Percentiles rank a stretch among this genome's conserved stretches.
Conservation (phyloP, 129 eudicot genomes). For the Glebionis coronaria region DNA sequence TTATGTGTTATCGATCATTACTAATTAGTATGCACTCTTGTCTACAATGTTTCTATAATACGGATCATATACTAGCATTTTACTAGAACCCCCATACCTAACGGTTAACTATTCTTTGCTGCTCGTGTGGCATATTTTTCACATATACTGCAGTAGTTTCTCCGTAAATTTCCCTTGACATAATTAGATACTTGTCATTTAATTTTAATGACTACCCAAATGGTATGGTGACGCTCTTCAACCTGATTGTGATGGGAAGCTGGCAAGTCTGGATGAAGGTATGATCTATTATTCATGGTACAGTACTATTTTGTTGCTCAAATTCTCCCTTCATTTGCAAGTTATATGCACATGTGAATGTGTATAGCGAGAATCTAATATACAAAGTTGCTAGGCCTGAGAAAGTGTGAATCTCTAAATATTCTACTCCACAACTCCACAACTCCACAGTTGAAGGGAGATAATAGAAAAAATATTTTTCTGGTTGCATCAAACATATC, state of each 20-base stretch:
- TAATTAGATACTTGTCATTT: slow-evolving; percentile 70
- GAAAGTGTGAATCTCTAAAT: too few relatives aligned
- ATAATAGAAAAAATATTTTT: neutral
- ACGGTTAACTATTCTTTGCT: neutral
- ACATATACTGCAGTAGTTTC: neutral
- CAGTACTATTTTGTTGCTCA: too few relatives aligned
- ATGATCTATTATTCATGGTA: slow-evolving; percentile 22
- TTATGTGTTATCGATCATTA: too few relatives aligned
- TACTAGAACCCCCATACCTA: neutral
- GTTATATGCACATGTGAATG: neutral
- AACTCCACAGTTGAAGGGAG: neutral
- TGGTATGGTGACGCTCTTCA: slow-evolving; percentile 97
- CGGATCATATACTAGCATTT: too few relatives aligned
- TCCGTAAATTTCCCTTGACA: slow-evolving; percentile 49
- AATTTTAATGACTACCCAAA: slow-evolving; percentile 93
- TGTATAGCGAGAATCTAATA: too few relatives aligned
- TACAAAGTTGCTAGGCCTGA: too few relatives aligned
- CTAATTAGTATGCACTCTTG: too few relatives aligned
- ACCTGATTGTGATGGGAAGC: slow-evolving; percentile 79
- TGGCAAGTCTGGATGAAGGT: slow-evolving; percentile 99
- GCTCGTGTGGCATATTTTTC: slow-evolving; percentile 2
- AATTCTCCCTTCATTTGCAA: neutral
- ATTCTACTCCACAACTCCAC: neutral
- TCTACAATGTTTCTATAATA: too few relatives aligned
- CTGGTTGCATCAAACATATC: neutral